These are phyloP conservation scores for Botrytis paeoniae DNA, from an alignment of 2,329 filamentous ascomycete genomes.

Conservation along the genomic window DNA sequence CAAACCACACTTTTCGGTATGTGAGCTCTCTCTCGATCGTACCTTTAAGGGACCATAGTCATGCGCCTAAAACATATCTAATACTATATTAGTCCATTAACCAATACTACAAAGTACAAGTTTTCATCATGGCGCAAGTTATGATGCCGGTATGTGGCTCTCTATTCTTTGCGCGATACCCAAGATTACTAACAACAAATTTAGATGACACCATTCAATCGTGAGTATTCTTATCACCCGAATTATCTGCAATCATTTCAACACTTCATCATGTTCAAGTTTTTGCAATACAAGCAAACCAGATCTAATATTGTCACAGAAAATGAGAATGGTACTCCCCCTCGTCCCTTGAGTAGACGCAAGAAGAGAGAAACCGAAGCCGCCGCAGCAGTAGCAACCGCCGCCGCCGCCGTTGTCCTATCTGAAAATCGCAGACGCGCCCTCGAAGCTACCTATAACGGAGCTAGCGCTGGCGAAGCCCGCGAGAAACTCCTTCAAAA, in stretches of 20 bases:
- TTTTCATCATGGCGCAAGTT: conserved; percentile 8
- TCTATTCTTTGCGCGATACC: neutral
- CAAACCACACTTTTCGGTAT: neutral
- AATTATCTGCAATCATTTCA: neutral
- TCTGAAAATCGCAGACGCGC: conserved; percentile 5
- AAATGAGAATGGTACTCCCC: neutral
- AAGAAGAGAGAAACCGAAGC: neutral
- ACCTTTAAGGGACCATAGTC: neutral
- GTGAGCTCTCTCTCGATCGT: neutral
- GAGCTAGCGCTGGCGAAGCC: conserved; percentile 7
- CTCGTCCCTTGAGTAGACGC: neutral
- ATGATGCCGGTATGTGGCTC: conserved; percentile 9
- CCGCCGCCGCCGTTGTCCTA: neutral
- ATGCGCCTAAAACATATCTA: neutral
- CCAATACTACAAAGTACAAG: neutral
- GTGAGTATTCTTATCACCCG: neutral
- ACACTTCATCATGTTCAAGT: neutral
- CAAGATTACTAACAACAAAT: neutral
- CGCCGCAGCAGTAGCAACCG: neutral
- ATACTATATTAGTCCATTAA: neutral
- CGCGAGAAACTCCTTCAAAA: conserved; percentile 10
- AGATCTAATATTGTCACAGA: neutral
- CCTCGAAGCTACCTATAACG: conserved; percentile 9
- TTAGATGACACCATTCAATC: neutral
- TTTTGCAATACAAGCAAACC: neutral